These are phyloP conservation scores for Botrytis squamosa DNA, from an alignment of 2,329 filamentous ascomycete genomes.

Conservation along the genomic window DNA sequence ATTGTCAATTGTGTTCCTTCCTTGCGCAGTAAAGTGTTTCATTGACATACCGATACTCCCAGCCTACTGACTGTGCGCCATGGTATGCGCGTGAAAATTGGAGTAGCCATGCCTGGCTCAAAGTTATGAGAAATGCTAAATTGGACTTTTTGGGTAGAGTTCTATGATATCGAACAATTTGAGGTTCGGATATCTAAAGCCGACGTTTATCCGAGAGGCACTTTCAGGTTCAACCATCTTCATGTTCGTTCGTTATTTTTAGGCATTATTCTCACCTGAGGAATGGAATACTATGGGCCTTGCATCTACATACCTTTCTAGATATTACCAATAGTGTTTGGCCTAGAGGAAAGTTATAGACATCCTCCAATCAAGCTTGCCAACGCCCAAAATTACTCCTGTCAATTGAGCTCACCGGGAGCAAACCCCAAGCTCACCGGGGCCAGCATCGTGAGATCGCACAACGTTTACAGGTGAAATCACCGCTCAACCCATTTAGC, in stretches of 20 bases:
- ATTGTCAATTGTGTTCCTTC: slow-evolving; percentile 7
- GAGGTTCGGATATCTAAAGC: not conserved
- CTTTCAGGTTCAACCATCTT: not conserved
- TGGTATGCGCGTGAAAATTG: slow-evolving; percentile 32
- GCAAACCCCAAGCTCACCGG: not conserved
- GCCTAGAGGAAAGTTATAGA: no score
- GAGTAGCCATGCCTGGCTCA: slow-evolving; percentile 31
- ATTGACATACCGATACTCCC: slow-evolving; percentile 23
- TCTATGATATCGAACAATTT: slow-evolving; percentile 21
- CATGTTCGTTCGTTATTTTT: no score
- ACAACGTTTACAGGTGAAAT: not conserved
- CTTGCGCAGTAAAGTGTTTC: not conserved
- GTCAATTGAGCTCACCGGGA: not conserved
- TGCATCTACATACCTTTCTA: not conserved
- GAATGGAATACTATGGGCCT: not conserved
- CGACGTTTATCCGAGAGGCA: slow-evolving; percentile 11
- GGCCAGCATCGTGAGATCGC: not conserved
- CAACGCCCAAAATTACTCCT: not conserved
- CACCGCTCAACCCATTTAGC: not conserved
- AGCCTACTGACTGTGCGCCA: slow-evolving; percentile 28
- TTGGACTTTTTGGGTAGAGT: slow-evolving; percentile 1
- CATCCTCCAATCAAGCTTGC: not conserved
- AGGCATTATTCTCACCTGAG: not conserved
- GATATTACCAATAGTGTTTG: not conserved
- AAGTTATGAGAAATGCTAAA: slow-evolving; percentile 7